These are phyloP conservation scores for Naganishia sp. DNA, from an alignment of 1,284 basidiomycete genomes.

Conservation along the genomic window DNA sequence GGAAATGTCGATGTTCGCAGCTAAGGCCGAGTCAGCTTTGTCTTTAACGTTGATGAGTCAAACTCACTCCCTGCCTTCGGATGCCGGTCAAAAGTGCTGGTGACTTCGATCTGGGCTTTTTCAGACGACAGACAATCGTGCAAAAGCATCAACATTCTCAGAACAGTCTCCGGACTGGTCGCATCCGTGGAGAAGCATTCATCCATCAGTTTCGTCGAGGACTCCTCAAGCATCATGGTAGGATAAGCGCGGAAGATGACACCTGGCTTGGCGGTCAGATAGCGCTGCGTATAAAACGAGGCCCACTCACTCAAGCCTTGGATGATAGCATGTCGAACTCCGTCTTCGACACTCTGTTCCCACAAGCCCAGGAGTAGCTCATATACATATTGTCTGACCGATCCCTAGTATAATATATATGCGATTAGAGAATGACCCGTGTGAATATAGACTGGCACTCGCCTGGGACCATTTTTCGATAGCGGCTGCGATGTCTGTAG, in stretches of 20 bases:
- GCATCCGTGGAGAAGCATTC: conserved; percentile 72
- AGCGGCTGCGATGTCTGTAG: conserved; percentile 4
- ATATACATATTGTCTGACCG: conserved; percentile 81
- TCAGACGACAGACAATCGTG: conserved; percentile 80
- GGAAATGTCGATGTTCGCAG: conserved; percentile 72
- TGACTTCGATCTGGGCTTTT: conserved; percentile 64
- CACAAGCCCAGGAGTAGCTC: conserved; percentile 61
- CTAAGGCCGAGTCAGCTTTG: conserved; percentile 33
- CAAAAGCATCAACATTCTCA: conserved; percentile 78
- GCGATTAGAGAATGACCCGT: background rate
- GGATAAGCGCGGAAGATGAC: conserved; percentile 92
- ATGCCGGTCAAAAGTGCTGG: background rate
- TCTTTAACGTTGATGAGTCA: background rate
- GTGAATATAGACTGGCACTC: background rate
- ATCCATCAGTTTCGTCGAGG: conserved; percentile 84
- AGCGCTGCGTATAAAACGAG: background rate
- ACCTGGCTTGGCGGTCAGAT: conserved; percentile 55
- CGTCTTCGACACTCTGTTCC: conserved; percentile 40
- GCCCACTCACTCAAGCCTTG: conserved; percentile 72
- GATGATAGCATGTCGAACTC: conserved; percentile 39
- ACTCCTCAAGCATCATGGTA: conserved; percentile 75
- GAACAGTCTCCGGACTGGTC: conserved; percentile 63
- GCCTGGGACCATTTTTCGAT: conserved; percentile 21
- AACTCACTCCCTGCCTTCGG: conserved; percentile 24
- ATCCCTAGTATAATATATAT: conserved; percentile 55